Conservation (phyloP, 306 rosid genomes). For the Fagus crenata region DNA sequence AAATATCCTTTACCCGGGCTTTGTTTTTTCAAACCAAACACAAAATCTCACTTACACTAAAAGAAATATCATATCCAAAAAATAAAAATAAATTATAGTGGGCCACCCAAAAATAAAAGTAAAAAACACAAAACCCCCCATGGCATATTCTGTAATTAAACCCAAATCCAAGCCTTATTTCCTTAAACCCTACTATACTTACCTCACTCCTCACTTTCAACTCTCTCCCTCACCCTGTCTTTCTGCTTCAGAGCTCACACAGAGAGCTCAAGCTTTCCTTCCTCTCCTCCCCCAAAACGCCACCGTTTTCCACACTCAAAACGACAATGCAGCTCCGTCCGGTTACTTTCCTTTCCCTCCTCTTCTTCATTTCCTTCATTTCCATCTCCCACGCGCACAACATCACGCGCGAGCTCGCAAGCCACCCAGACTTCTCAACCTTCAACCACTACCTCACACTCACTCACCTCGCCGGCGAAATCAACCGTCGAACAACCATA, state of each 20-base stretch:
- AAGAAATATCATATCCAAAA: too few species aligned
- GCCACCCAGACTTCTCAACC: conserved; percentile 74
- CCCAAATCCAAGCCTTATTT: conserved; percentile 21
- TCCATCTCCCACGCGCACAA: conserved; percentile 50
- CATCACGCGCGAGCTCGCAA: conserved; percentile 57
- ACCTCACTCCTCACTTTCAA: neutral
- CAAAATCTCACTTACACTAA: neutral
- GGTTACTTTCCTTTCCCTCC: conserved; percentile 23
- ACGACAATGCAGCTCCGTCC: conserved; percentile 44
- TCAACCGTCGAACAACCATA: conserved; percentile 64
- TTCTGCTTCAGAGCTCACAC: neutral
- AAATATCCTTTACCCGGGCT: too few species aligned
- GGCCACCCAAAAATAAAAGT: neutral
- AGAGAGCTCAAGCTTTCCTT: neutral
- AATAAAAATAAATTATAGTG: too few species aligned
- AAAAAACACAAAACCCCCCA: neutral
- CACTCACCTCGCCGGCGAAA: conserved; percentile 72
- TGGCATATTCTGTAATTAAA: conserved; percentile 51
- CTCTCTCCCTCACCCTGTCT: neutral
- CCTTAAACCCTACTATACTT: too few species aligned
- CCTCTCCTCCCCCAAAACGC: neutral
- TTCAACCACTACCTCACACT: conserved; percentile 74
- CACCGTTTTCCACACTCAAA: neutral
- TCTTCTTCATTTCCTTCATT: conserved; percentile 16
- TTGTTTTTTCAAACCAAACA: too few species aligned